These are phyloP conservation scores for Ricinus communis DNA, from an alignment of 345 rosid genomes.

Conservation along the genomic window DNA sequence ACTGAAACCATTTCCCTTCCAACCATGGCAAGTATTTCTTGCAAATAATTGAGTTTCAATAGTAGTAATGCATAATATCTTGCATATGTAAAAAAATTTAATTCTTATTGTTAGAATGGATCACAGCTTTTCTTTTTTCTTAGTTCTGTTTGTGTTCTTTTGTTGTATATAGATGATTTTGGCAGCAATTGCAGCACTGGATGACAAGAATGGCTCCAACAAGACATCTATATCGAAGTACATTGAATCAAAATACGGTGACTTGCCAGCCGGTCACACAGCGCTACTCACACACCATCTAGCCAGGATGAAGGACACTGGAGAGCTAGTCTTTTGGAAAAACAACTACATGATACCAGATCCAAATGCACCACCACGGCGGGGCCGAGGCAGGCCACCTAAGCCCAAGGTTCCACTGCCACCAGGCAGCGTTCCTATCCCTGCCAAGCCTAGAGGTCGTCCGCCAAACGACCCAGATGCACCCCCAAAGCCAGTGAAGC, in stretches of 20 bases:
- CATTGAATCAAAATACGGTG: background rate
- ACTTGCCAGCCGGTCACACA: constrained; percentile 3
- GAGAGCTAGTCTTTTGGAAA: background rate
- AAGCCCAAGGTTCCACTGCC: background rate
- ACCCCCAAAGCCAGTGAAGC: constrained; percentile 6
- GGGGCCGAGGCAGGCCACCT: constrained; percentile 9
- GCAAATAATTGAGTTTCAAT: background rate
- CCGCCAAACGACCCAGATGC: constrained; percentile 3
- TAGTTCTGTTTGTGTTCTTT: background rate
- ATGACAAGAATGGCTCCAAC: constrained; percentile 49
- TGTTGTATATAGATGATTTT: constrained; percentile 51
- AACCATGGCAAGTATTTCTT: background rate
- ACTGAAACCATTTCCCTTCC: too few relatives aligned
- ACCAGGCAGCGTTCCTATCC: too few relatives aligned
- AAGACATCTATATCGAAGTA: background rate
- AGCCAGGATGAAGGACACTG: constrained; percentile 5
- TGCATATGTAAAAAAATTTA: too few relatives aligned
- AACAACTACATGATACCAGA: constrained; percentile 12
- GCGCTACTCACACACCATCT: background rate
- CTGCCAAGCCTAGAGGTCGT: background rate
- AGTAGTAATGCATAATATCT: background rate
- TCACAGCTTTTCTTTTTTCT: background rate
- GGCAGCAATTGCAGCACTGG: constrained; percentile 49
- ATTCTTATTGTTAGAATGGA: background rate
- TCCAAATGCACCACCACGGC: constrained; percentile 9